Conservation (phyloP, 176 grass and related monocot species). For the Miscanthus lutarioriparius region DNA sequence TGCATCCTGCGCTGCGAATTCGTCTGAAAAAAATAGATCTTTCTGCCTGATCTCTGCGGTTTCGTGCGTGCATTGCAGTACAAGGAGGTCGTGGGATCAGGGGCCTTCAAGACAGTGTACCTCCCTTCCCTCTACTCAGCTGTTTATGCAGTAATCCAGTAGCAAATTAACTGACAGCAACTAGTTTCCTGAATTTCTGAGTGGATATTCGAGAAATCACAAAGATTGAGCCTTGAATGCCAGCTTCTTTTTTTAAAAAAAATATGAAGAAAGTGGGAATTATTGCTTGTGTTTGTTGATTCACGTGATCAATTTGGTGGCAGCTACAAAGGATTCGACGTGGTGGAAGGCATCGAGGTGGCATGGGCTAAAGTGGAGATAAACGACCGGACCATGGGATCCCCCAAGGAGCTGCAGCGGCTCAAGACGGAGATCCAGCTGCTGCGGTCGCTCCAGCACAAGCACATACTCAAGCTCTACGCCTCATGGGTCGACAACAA, state of each 20-base stretch:
- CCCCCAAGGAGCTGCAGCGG: constrained; percentile 37
- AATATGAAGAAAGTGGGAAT: not conserved
- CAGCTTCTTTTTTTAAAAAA: not conserved
- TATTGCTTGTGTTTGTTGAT: constrained; percentile 15
- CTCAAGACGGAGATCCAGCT: constrained; percentile 45
- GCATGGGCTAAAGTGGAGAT: constrained; percentile 53
- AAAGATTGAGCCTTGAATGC: not conserved
- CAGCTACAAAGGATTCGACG: constrained; percentile 64
- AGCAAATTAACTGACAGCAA: not conserved
- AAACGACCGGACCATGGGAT: constrained; percentile 38
- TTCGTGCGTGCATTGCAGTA: constrained; percentile 34
- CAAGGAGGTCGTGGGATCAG: constrained; percentile 52
- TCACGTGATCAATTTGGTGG: constrained; percentile 24
- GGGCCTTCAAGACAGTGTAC: constrained; percentile 62
- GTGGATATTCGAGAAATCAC: not conserved
- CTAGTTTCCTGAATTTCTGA: not conserved
- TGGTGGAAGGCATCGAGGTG: constrained; percentile 58
- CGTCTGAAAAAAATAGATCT: not conserved
- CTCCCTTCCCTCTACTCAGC: constrained; percentile 7
- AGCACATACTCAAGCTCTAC: constrained; percentile 50
- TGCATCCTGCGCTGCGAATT: not conserved
- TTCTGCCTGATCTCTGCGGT: not conserved
- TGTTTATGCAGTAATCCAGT: not conserved
- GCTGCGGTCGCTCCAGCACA: constrained; percentile 46
- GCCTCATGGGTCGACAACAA: constrained; percentile 52